phyloP scores from a whole-genome alignment of 768 basidiomycete species.

The Sistotremastrum suecicum region DNA sequence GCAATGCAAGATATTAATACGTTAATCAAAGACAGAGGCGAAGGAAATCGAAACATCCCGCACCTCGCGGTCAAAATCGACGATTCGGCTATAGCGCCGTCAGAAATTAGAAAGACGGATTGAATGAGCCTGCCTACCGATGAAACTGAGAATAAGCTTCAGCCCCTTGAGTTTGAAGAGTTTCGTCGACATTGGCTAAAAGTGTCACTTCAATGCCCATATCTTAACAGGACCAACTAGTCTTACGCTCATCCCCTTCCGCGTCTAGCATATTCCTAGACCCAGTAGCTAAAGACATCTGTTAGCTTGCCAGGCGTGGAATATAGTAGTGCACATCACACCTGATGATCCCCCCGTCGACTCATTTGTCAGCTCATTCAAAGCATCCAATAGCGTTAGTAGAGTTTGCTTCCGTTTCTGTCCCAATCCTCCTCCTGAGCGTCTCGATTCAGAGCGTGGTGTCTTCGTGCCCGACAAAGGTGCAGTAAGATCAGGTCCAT shows the following conservation, averaged over 20 bases:
- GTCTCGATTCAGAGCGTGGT: neutral
- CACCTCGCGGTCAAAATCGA: slow-evolving; percentile 54
- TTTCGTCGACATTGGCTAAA: slow-evolving; percentile 52
- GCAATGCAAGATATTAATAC: slow-evolving; percentile 5
- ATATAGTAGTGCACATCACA: slow-evolving; percentile 10
- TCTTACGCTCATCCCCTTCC: slow-evolving; percentile 50
- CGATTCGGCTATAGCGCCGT: slow-evolving; percentile 30
- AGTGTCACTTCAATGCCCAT: neutral
- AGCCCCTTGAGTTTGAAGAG: slow-evolving; percentile 52
- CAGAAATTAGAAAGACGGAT: slow-evolving; percentile 4
- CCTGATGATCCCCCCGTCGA: slow-evolving; percentile 18
- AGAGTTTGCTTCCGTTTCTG: slow-evolving; percentile 30
- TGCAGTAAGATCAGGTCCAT: too few species aligned
- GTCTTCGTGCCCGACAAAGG: too few species aligned
- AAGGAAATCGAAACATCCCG: slow-evolving; percentile 1
- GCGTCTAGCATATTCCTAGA: slow-evolving; percentile 34
- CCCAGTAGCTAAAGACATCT: neutral
- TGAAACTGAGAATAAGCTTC: slow-evolving; percentile 52
- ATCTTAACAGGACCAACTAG: neutral
- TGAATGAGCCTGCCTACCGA: slow-evolving; percentile 23
- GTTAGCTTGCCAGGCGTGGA: neutral
- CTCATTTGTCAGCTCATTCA: slow-evolving; percentile 30
- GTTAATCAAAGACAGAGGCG: slow-evolving; percentile 2
- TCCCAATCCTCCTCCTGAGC: neutral
- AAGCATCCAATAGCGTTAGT: slow-evolving; percentile 30